Evolutionary conservation across 306 rosid species (phyloP).

Genomic region (Cucumis hystrix): DNA sequence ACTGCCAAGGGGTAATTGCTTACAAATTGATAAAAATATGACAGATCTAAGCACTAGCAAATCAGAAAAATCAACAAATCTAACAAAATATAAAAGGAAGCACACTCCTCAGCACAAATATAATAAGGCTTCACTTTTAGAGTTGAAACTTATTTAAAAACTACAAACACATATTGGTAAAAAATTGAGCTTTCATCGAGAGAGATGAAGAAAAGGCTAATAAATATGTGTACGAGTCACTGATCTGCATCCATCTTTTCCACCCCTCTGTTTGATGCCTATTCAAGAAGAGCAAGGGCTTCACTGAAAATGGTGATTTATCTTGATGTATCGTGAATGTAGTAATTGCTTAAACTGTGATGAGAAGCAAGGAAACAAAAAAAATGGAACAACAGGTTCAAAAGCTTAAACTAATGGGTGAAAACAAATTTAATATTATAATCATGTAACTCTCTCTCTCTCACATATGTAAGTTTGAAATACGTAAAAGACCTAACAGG

Average conservation of each 20-base stretch:
- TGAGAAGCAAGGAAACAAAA: conserved; percentile 35
- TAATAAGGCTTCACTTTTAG: too few relatives aligned
- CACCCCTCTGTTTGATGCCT: conserved; percentile 99
- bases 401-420: not conserved
- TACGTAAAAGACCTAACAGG: too few relatives aligned
- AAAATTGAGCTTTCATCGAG: not conserved
- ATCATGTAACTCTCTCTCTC: too few relatives aligned
- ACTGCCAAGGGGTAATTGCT: too few relatives aligned
- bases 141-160: not conserved
- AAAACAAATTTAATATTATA: too few relatives aligned
- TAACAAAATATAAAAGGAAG: too few relatives aligned
- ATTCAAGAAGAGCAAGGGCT: conserved; percentile 75
- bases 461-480: too few relatives aligned
- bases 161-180: too few relatives aligned
- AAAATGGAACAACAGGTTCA: not conserved
- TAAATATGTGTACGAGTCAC: conserved; percentile 11
- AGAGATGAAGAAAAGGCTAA: not conserved
- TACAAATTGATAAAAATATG: too few relatives aligned
- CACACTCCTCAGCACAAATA: too few relatives aligned
- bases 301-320: conserved; percentile 77
- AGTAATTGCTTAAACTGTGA: conserved; percentile 75
- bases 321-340: conserved; percentile 70
- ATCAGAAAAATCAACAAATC: too few relatives aligned
- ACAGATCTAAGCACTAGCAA: too few relatives aligned
- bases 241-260: conserved; percentile 99